Percentiles rank a stretch among this genome's conserved stretches.
phyloP scores from a whole-genome alignment of 345 rosid species.

The Heritiera fomes region DNA sequence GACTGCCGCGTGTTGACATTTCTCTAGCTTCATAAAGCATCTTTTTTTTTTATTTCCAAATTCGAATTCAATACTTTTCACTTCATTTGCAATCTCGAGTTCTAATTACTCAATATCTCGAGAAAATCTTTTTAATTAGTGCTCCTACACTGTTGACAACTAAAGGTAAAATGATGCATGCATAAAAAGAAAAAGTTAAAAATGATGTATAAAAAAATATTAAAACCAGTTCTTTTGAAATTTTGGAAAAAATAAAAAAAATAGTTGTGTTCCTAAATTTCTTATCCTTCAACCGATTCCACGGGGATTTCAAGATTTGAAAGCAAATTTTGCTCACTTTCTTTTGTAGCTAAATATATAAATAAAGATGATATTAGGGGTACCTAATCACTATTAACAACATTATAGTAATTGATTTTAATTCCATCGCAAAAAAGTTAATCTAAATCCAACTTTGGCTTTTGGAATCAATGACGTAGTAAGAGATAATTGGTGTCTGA shows the following conservation, averaged over 20 bases:
- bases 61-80: too few relatives aligned
- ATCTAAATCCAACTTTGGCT: not conserved
- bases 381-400: not conserved
- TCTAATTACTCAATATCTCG: too few relatives aligned
- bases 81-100: too few relatives aligned
- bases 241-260: not conserved
- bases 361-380: not conserved
- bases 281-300: not conserved
- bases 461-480: constrained; percentile 34
- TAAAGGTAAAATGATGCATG: too few relatives aligned
- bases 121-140: too few relatives aligned
- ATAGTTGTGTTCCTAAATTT: not conserved
- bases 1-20: too few relatives aligned
- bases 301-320: too few relatives aligned
- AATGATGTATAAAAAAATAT: too few relatives aligned
- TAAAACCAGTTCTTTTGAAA: not conserved
- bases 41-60: not conserved
- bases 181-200: too few relatives aligned
- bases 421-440: not conserved
- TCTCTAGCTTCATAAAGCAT: not conserved
- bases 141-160: too few relatives aligned
- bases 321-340: not conserved
- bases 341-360: not conserved
- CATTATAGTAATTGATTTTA: not conserved
- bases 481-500: constrained; percentile 27